These are phyloP conservation scores for Populus hybrid DNA, from an alignment of 441 rosid genomes.

Conservation along the genomic window DNA sequence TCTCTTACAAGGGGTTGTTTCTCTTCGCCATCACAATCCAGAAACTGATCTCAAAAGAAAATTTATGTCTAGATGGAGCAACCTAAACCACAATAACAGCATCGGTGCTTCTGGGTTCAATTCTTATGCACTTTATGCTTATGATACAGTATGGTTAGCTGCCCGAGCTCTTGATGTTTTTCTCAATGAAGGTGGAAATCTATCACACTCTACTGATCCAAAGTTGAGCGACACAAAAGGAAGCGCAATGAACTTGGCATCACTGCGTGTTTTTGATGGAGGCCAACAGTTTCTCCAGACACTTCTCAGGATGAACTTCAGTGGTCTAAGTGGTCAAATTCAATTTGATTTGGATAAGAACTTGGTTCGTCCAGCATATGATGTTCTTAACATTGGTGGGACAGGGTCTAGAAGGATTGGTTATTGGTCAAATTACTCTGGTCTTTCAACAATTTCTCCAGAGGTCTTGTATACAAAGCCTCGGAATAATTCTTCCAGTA, in stretches of 20 bases:
- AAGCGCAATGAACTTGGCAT: constrained; percentile 49
- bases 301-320: constrained; percentile 54
- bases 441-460: constrained; percentile 60
- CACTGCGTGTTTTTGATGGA: constrained; percentile 63
- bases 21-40: constrained; percentile 75
- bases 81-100: constrained; percentile 36
- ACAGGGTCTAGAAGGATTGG: constrained; percentile 65
- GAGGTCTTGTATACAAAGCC: constrained; percentile 57
- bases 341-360: constrained; percentile 54
- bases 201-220: constrained; percentile 66
- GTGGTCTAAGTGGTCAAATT: constrained; percentile 66
- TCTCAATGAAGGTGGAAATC: constrained; percentile 47
- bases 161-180: constrained; percentile 74
- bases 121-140: constrained; percentile 82
- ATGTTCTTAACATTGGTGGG: constrained; percentile 68
- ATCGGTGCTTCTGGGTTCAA: constrained; percentile 45
- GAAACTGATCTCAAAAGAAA: constrained; percentile 50
- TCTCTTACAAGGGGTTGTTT: constrained; percentile 83
- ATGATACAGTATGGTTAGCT: constrained; percentile 90
- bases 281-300: constrained; percentile 63
- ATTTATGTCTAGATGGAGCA: constrained; percentile 56
- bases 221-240: constrained; percentile 41
- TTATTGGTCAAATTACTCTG: constrained; percentile 81
- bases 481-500: constrained; percentile 38
- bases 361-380: constrained; percentile 67